A percentile compares a stretch with the other conserved stretches of the same genome.
Conservation (phyloP, 164 flowering plant genomes). For the Chimonanthus salicifolius region DNA sequence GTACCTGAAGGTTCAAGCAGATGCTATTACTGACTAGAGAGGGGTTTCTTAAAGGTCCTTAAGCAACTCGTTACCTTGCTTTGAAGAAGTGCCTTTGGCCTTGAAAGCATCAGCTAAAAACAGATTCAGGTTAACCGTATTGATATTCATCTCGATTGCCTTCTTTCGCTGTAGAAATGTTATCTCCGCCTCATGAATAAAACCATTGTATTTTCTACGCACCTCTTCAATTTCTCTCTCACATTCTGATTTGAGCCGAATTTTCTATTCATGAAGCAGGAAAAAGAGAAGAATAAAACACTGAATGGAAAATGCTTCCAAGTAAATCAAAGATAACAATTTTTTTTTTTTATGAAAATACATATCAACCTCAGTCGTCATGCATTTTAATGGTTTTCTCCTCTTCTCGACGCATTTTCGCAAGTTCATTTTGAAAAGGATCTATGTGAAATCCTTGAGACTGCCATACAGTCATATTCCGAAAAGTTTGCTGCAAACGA, state of each 20-base stretch:
- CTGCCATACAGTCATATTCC: conserved; percentile 12
- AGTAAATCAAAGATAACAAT: neutral
- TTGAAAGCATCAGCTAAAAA: conserved; percentile 42
- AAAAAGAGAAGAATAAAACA: conserved; percentile 4
- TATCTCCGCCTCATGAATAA: conserved; percentile 42
- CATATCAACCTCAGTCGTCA: conserved; percentile 49
- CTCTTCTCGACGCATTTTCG: conserved; percentile 39
- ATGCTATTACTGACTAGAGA: neutral
- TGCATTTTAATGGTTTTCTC: conserved; percentile 31
- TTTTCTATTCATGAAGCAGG: conserved; percentile 37
- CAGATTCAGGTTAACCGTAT: conserved; percentile 42
- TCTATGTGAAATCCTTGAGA: conserved; percentile 23
- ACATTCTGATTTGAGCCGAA: conserved; percentile 39
- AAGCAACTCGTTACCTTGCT: conserved; percentile 5
- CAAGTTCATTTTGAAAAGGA: conserved; percentile 60
- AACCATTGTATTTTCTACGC: conserved; percentile 42
- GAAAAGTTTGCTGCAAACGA: conserved; percentile 10
- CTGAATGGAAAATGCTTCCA: neutral
- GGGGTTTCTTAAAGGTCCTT: neutral
- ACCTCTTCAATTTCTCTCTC: conserved; percentile 75
- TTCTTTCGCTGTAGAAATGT: conserved; percentile 27
- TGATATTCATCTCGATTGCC: conserved; percentile 34
- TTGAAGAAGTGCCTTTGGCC: neutral
- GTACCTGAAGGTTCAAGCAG: neutral
- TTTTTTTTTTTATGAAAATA: neutral